phyloP scores from a whole-genome alignment of 441 rosid genomes.

The Erodium chrysanthum region DNA sequence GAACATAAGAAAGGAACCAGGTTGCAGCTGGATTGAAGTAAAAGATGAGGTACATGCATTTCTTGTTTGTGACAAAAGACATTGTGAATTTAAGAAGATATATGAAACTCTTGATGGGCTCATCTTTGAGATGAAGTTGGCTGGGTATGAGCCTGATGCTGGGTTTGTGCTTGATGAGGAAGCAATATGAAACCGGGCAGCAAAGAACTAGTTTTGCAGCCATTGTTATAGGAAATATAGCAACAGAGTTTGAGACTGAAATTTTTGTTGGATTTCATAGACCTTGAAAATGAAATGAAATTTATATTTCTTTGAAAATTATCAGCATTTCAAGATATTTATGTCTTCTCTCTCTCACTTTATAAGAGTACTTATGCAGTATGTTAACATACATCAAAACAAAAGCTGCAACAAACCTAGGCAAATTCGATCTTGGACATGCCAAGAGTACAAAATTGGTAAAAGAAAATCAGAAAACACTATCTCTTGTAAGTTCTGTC shows the following conservation, averaged over 20 bases:
- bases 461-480: not conserved
- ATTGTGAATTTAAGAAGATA: slow-evolving; percentile 51
- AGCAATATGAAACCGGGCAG: not conserved
- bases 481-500: not conserved
- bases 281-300: too few species aligned
- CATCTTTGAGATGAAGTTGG: slow-evolving; percentile 41
- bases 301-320: too few species aligned
- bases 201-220: too few species aligned
- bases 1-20: slow-evolving; percentile 74
- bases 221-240: too few species aligned
- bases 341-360: too few species aligned
- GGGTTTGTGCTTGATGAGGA: slow-evolving; percentile 20
- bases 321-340: too few species aligned
- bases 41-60: slow-evolving; percentile 66
- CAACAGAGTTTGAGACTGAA: too few species aligned
- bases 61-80: slow-evolving; percentile 55
- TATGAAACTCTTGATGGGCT: slow-evolving; percentile 40
- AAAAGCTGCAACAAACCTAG: too few species aligned
- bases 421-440: not conserved
- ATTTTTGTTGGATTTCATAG: too few species aligned
- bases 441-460: not conserved
- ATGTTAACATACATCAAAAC: too few species aligned
- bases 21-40: slow-evolving; percentile 86
- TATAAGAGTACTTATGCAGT: too few species aligned
- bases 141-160: slow-evolving; percentile 16